Evolutionary conservation across 2,329 filamentous ascomycete species (phyloP).

Genomic region (Clonostachys rhizophaga): DNA sequence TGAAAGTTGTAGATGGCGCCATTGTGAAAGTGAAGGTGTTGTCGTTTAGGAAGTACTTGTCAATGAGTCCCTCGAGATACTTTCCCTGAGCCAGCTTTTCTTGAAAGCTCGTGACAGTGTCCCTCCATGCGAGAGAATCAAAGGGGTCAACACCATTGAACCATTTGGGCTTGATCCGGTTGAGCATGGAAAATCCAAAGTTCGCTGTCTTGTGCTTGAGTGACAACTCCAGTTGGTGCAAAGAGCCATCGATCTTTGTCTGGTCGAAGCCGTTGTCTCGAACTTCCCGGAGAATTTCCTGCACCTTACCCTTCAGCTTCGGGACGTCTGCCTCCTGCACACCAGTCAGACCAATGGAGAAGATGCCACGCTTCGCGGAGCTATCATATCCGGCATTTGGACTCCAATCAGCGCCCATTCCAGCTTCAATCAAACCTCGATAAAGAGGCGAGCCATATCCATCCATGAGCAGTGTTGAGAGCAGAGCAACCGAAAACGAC

Average conservation of each 20-base stretch:
- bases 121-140: slow-evolving; percentile 86
- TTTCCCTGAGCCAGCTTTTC: slow-evolving; percentile 65
- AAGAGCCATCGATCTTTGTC: slow-evolving; percentile 86
- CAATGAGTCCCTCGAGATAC: slow-evolving; percentile 79
- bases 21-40: slow-evolving; percentile 91
- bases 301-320: slow-evolving; percentile 70
- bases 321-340: slow-evolving; percentile 75
- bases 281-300: slow-evolving; percentile 66
- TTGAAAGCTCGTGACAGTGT: slow-evolving; percentile 81
- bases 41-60: slow-evolving; percentile 87
- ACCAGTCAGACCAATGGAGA: slow-evolving; percentile 89
- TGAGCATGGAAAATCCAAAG: slow-evolving; percentile 88
- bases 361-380: slow-evolving; percentile 71
- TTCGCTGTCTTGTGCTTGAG: slow-evolving; percentile 95
- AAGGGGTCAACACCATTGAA: slow-evolving; percentile 95
- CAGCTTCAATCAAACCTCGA: slow-evolving; percentile 80
- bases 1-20: slow-evolving; percentile 75
- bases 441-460: slow-evolving; percentile 95
- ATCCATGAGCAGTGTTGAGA: slow-evolving; percentile 82
- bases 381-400: slow-evolving; percentile 91
- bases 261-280: slow-evolving; percentile 77
- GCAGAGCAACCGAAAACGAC: slow-evolving; percentile 78
- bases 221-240: slow-evolving; percentile 90
- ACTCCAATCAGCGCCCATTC: slow-evolving; percentile 88
- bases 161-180: slow-evolving; percentile 86